Evolutionary conservation across 805 yeast species (phyloP).

Genomic region (Candida loeiensis): DNA sequence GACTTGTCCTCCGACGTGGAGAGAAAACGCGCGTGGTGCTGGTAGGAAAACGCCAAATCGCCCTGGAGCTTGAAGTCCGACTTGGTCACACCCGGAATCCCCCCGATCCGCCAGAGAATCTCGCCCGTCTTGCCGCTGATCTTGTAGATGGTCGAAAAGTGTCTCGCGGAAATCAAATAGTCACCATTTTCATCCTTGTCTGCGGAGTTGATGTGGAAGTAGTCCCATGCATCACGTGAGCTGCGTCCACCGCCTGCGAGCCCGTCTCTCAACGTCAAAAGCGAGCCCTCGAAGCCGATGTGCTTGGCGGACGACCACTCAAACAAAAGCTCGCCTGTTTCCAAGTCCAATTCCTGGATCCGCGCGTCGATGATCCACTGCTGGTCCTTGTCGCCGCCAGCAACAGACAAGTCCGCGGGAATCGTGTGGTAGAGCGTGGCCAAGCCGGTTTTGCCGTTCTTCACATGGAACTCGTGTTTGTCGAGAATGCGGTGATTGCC

Average conservation of each 20-base stretch:
- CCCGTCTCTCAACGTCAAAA: constrained; percentile 26
- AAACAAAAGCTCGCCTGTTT: constrained; percentile 32
- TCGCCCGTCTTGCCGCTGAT: constrained; percentile 34
- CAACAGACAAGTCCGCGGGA: constrained; percentile 24
- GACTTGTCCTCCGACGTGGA: constrained; percentile 17
- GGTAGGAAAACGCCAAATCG: constrained; percentile 30
- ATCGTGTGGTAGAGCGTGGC: constrained; percentile 33
- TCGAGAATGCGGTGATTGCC: constrained; percentile 32
- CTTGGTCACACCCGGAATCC: constrained; percentile 18
- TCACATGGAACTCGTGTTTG: constrained; percentile 35
- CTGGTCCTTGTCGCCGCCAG: constrained; percentile 22
- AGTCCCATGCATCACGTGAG: constrained; percentile 37
- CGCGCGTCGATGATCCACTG: constrained; percentile 35
- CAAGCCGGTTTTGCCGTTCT: constrained; percentile 27
- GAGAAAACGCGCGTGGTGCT: constrained; percentile 35
- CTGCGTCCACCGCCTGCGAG: constrained; percentile 33
- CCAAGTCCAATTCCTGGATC: constrained; percentile 34
- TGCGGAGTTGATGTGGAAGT: constrained; percentile 38
- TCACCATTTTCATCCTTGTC: constrained; percentile 34
- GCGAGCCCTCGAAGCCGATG: constrained; percentile 30
- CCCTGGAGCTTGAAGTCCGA: constrained; percentile 18
- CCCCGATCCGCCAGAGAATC: constrained; percentile 33
- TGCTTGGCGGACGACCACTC: constrained; percentile 35
- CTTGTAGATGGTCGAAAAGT: constrained; percentile 32
- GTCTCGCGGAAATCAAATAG: constrained; percentile 34